Conservation (phyloP, 164 flowering plant species). For the Magnolia changhungtana region DNA sequence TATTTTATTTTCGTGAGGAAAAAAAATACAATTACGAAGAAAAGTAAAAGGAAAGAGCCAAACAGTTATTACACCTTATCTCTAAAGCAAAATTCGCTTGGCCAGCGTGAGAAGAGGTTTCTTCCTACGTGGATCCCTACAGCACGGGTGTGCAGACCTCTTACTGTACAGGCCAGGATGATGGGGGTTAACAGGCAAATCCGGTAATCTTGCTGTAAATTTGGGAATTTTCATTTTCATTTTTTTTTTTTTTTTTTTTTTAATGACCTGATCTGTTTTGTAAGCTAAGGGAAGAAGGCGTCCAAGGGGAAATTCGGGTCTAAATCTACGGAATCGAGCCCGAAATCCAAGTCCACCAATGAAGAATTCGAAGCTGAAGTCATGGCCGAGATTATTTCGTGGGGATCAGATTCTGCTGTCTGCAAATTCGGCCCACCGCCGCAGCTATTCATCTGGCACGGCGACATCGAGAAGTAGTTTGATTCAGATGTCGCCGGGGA, state of each 20-base stretch:
- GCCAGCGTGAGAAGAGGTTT: background rate
- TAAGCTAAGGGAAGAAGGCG: slow-evolving; percentile 27
- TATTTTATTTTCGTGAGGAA: background rate
- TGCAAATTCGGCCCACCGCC: slow-evolving; percentile 19
- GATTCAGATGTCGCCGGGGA: slow-evolving; percentile 68
- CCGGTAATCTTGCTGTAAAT: background rate
- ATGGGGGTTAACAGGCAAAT: no score
- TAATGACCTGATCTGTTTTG: slow-evolving; percentile 6
- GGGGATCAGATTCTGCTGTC: slow-evolving; percentile 32
- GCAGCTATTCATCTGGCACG: slow-evolving; percentile 31
- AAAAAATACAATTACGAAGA: background rate
- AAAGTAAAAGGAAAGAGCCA: background rate
- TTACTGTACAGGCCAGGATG: no score
- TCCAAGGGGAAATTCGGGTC: slow-evolving; percentile 39
- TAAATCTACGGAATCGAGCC: slow-evolving; percentile 35
- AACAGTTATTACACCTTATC: background rate
- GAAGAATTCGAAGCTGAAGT: slow-evolving; percentile 66
- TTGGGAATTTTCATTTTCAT: background rate
- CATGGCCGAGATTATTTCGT: slow-evolving; percentile 57
- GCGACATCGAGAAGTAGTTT: slow-evolving; percentile 39
- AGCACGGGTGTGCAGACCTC: no score
- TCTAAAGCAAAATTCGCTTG: background rate
- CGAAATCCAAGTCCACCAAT: slow-evolving; percentile 43
- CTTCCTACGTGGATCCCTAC: background rate
- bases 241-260: no score